Evolutionary conservation across 768 basidiomycete genomes (phyloP).

Genomic region (Termitomyces sp.): DNA sequence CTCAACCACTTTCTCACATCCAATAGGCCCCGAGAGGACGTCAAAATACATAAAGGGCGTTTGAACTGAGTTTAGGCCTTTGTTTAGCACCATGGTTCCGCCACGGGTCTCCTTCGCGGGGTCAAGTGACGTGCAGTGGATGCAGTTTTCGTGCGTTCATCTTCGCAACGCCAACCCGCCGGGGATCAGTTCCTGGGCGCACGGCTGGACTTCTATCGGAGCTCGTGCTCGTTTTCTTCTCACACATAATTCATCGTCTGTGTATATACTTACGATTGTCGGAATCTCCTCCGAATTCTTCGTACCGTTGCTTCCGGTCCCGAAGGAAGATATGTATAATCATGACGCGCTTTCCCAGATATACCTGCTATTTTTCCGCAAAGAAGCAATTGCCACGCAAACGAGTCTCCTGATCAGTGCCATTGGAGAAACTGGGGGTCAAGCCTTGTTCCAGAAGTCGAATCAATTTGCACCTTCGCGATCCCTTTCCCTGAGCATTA

Average conservation of each 20-base stretch:
- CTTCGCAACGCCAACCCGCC: not conserved
- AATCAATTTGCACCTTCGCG: not conserved
- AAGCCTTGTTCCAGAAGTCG: not conserved
- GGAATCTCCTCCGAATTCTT: not conserved
- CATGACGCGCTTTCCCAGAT: not conserved
- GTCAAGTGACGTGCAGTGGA: slow-evolving; percentile 1
- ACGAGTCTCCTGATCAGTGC: not conserved
- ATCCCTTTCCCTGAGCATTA: not conserved
- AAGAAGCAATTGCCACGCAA: not conserved
- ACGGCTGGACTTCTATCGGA: not conserved
- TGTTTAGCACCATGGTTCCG: not conserved
- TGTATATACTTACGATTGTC: not conserved
- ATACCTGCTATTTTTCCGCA: not conserved
- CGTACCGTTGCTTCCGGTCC: not conserved
- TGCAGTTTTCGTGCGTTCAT: not conserved
- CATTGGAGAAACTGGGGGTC: not conserved
- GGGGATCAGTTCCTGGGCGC: not conserved
- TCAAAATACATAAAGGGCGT: slow-evolving; percentile 83
- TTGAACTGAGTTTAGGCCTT: slow-evolving; percentile 20
- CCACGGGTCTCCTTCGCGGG: not conserved
- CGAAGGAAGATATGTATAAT: not conserved
- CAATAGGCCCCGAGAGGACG: slow-evolving; percentile 62
- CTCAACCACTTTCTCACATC: not conserved
- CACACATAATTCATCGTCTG: not conserved
- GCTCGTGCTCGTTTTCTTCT: not conserved